phyloP scores from a whole-genome alignment of 768 basidiomycete species.

The Lentinula aciculospora region DNA sequence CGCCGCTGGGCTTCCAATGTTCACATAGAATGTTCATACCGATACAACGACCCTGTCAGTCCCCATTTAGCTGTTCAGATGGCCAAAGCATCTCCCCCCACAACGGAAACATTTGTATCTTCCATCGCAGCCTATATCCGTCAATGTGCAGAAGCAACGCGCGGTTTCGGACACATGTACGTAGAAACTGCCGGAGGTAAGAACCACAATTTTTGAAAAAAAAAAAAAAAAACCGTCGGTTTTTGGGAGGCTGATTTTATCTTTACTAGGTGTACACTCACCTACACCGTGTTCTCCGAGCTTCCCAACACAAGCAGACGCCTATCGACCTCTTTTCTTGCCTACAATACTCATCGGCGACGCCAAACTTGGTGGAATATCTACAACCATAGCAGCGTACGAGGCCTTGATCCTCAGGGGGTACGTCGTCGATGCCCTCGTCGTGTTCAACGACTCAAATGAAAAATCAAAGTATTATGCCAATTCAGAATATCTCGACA shows the following conservation, averaged over 20 bases:
- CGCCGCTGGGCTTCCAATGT: slow-evolving; percentile 36
- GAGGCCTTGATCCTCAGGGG: slow-evolving; percentile 90
- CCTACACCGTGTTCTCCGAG: slow-evolving; percentile 74
- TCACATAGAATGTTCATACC: slow-evolving; percentile 68
- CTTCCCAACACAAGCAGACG: slow-evolving; percentile 60
- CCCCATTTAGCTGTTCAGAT: slow-evolving; percentile 82
- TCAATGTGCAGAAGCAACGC: slow-evolving; percentile 33
- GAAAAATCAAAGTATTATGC: slow-evolving; percentile 57
- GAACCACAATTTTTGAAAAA: slow-evolving; percentile 64
- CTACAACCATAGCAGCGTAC: slow-evolving; percentile 84
- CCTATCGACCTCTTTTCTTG: slow-evolving; percentile 80
- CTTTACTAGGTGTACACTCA: slow-evolving; percentile 80
- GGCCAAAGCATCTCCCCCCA: slow-evolving; percentile 36
- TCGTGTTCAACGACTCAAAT: slow-evolving; percentile 82
- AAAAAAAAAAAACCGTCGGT: slow-evolving; percentile 84
- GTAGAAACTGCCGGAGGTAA: slow-evolving; percentile 95
- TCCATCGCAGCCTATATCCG: slow-evolving; percentile 62
- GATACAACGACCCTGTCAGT: slow-evolving; percentile 85
- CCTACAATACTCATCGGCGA: slow-evolving; percentile 88
- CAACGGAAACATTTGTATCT: slow-evolving; percentile 62
- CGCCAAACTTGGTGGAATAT: slow-evolving; percentile 89
- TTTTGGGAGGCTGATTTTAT: slow-evolving; percentile 58
- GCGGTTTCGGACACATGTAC: slow-evolving; percentile 54
- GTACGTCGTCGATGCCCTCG: slow-evolving; percentile 77
- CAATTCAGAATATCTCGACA: slow-evolving; percentile 75